Evolutionary conservation across 306 rosid species (phyloP).

Genomic region (Lupinus albus): DNA sequence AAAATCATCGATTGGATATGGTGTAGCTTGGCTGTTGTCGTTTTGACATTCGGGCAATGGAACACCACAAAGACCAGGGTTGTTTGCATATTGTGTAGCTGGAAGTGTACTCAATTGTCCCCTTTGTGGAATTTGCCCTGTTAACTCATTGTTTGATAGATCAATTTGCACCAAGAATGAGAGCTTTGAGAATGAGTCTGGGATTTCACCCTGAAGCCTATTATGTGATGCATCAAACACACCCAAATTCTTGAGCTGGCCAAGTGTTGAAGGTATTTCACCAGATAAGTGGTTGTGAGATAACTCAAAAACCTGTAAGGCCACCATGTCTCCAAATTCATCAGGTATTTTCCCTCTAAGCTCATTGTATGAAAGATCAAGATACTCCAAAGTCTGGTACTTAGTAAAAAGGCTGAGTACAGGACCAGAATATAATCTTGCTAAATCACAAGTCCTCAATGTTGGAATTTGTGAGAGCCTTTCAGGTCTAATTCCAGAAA

Average conservation of each 20-base stretch:
- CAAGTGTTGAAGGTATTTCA: slow-evolving; percentile 86
- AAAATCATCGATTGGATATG: slow-evolving; percentile 46
- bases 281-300: slow-evolving; percentile 94
- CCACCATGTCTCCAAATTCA: slow-evolving; percentile 92
- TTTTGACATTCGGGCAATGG: slow-evolving; percentile 77
- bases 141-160: slow-evolving; percentile 80
- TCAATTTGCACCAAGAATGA: slow-evolving; percentile 95
- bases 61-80: slow-evolving; percentile 96
- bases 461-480: slow-evolving; percentile 80
- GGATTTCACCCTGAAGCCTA: slow-evolving; percentile 86
- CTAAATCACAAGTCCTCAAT: slow-evolving; percentile 84
- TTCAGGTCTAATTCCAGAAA: slow-evolving; percentile 85
- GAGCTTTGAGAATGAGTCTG: slow-evolving; percentile 89
- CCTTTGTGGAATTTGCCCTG: slow-evolving; percentile 85
- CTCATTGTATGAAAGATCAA: slow-evolving; percentile 92
- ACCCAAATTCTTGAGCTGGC: slow-evolving; percentile 78
- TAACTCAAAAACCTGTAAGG: slow-evolving; percentile 85
- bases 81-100: slow-evolving; percentile 81
- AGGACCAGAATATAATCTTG: slow-evolving; percentile 86
- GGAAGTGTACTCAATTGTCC: slow-evolving; percentile 96
- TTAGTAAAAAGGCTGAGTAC: slow-evolving; percentile 84
- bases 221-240: slow-evolving; percentile 93
- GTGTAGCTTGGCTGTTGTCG: slow-evolving; percentile 48
- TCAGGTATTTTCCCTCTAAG: slow-evolving; percentile 86
- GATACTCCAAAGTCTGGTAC: slow-evolving; percentile 90